Evolutionary conservation across 73 alveolate species (phyloP).

Genomic region (Halteria grandinella): DNA sequence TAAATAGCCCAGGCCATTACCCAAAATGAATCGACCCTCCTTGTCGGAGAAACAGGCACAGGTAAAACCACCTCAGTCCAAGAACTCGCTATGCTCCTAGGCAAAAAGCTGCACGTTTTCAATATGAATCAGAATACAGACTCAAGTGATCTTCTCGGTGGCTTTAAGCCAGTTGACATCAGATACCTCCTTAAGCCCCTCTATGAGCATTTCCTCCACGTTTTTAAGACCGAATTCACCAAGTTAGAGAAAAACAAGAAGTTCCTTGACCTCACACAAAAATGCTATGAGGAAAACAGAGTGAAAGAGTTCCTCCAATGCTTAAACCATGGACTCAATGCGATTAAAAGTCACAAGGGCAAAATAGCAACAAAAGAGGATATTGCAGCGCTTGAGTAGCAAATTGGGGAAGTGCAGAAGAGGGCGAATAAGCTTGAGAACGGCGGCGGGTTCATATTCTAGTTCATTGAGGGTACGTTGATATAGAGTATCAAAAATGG

Average conservation of each 20-base stretch:
- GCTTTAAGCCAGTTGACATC: slow-evolving; percentile 95
- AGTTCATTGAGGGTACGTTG: slow-evolving; percentile 93
- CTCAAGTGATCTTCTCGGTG: slow-evolving; percentile 95
- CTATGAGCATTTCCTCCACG: slow-evolving; percentile 78
- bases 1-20: slow-evolving; percentile 71
- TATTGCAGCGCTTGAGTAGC: slow-evolving; percentile 37
- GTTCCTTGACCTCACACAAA: slow-evolving; percentile 74
- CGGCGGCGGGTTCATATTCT: slow-evolving; percentile 75
- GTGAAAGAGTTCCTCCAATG: slow-evolving; percentile 79
- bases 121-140: slow-evolving; percentile 96
- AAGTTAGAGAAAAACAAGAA: slow-evolving; percentile 77
- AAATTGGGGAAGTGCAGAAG: slow-evolving; percentile 70
- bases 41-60: slow-evolving; percentile 98
- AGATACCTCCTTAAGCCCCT: slow-evolving; percentile 81
- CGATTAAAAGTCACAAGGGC: slow-evolving; percentile 61
- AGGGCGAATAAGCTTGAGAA: slow-evolving; percentile 62
- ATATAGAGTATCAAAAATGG: slow-evolving; percentile 93
- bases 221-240: slow-evolving; percentile 70
- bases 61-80: slow-evolving; percentile 96
- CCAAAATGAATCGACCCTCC: slow-evolving; percentile 80
- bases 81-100: slow-evolving; percentile 84
- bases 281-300: slow-evolving; percentile 81
- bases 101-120: slow-evolving; percentile 89
- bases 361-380: slow-evolving; percentile 34
- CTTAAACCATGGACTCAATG: slow-evolving; percentile 75